Evolutionary conservation across 495 filamentous ascomycete species (phyloP).

Genomic region (Neurospora sp.): DNA sequence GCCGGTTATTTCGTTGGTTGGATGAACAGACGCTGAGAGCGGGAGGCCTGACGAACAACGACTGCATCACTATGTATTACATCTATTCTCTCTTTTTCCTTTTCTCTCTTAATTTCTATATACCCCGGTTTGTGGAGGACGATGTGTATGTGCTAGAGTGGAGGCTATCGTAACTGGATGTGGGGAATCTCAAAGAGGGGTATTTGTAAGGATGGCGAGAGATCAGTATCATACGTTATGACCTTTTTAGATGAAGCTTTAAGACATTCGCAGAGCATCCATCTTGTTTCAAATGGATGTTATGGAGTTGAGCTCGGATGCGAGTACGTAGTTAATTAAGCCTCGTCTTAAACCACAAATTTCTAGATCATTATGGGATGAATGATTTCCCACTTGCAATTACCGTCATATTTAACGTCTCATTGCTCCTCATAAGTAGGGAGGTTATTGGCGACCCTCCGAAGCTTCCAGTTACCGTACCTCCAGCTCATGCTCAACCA

Average conservation of each 20-base stretch:
- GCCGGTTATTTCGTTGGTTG: neutral
- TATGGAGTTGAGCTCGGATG: neutral
- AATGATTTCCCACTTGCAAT: neutral
- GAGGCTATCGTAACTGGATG: neutral
- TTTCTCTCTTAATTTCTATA: neutral
- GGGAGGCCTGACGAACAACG: neutral
- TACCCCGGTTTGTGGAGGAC: neutral
- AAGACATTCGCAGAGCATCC: conserved; percentile 7
- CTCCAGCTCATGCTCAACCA: neutral
- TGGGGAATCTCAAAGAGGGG: neutral
- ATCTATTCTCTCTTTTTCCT: neutral
- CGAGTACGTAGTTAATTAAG: neutral
- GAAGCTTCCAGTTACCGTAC: neutral
- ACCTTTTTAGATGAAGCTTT: conserved; percentile 8
- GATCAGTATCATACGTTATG: neutral
- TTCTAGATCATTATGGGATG: neutral
- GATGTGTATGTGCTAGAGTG: neutral
- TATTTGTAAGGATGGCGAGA: neutral
- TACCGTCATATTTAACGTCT: neutral
- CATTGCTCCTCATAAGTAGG: neutral
- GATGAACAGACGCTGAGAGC: neutral
- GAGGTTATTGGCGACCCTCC: too few relatives aligned
- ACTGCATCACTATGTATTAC: neutral
- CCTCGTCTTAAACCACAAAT: neutral
- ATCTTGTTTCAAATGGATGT: neutral